Conservation (phyloP, 192 early-diverging fungal species). For the Geosiphon pyriformis region DNA sequence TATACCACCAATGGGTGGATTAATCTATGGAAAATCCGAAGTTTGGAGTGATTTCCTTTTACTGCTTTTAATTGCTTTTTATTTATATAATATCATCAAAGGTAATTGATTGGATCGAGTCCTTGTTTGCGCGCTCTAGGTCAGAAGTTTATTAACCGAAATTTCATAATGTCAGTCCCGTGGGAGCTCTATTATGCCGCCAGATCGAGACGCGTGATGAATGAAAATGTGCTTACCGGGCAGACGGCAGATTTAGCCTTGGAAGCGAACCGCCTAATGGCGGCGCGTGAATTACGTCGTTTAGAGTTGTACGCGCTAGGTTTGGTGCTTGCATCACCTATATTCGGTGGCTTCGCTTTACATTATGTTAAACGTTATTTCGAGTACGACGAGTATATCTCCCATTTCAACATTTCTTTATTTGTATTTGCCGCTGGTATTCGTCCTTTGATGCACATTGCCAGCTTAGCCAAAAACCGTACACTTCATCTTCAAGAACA, state of each 20-base stretch:
- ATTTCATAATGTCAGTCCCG: conserved; percentile 38
- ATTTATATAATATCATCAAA: conserved; percentile 57
- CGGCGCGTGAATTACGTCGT: conserved; percentile 39
- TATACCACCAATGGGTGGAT: conserved; percentile 48
- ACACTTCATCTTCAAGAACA: conserved; percentile 50
- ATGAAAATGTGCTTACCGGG: conserved; percentile 24
- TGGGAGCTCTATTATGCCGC: conserved; percentile 57
- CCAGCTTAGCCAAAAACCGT: conserved; percentile 42
- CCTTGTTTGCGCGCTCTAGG: too few species aligned
- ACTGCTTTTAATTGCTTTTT: conserved; percentile 49
- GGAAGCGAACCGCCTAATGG: conserved; percentile 29
- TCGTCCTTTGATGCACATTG: conserved; percentile 45
- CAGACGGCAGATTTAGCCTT: conserved; percentile 28
- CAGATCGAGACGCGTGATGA: conserved; percentile 39
- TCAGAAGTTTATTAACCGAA: too few species aligned
- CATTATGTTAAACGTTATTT: conserved; percentile 49
- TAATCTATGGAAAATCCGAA: conserved; percentile 54
- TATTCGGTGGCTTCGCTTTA: conserved; percentile 49
- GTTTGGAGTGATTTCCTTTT: conserved; percentile 55
- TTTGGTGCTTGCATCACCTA: conserved; percentile 46
- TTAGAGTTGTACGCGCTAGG: conserved; percentile 46
- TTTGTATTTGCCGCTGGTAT: conserved; percentile 54
- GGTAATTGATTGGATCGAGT: conserved; percentile 43
- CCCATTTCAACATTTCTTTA: conserved; percentile 48
- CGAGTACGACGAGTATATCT: conserved; percentile 50